Conservation (phyloP, 1,284 basidiomycete species). For the Ceratobasidium sp. region DNA sequence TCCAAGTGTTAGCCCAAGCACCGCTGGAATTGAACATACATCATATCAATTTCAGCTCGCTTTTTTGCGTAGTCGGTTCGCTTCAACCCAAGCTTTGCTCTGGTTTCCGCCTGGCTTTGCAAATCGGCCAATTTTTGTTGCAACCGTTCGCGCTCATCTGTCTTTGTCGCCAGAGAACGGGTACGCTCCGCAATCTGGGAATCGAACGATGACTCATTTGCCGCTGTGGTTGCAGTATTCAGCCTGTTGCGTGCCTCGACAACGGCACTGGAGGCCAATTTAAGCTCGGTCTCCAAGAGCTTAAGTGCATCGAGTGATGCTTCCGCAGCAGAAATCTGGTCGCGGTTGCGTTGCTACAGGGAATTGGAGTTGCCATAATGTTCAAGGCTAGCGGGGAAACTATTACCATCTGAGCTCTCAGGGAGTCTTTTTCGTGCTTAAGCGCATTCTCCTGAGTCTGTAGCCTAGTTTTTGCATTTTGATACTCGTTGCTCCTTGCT, state of each 20-base stretch:
- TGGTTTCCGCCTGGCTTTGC: slow-evolving; percentile 76
- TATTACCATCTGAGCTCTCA: slow-evolving; percentile 51
- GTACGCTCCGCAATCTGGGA: slow-evolving; percentile 36
- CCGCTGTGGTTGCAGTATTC: slow-evolving; percentile 63
- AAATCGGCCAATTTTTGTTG: slow-evolving; percentile 65
- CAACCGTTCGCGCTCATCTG: slow-evolving; percentile 66
- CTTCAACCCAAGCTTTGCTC: slow-evolving; percentile 83
- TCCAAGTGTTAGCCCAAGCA: slow-evolving; percentile 39
- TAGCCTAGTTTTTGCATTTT: slow-evolving; percentile 47
- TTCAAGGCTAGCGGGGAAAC: slow-evolving; percentile 41
- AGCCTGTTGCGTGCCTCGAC: slow-evolving; percentile 47
- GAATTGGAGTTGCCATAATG: slow-evolving; percentile 1
- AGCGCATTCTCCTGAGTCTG: slow-evolving; percentile 38
- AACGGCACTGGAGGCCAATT: slow-evolving; percentile 41
- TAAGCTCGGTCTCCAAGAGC: slow-evolving; percentile 63
- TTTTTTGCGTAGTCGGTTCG: slow-evolving; percentile 71
- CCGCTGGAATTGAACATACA: slow-evolving; percentile 60
- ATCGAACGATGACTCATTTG: slow-evolving; percentile 50
- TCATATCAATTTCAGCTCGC: slow-evolving; percentile 66
- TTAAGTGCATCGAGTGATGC: slow-evolving; percentile 63
- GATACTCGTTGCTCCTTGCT: slow-evolving; percentile 44
- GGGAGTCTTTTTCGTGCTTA: slow-evolving; percentile 37
- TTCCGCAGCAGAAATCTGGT: slow-evolving; percentile 61
- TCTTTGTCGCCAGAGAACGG: slow-evolving; percentile 19
- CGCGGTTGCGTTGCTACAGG: slow-evolving; percentile 58